A percentile compares a stretch with the other conserved stretches of the same genome.
Evolutionary conservation across 2,329 filamentous ascomycete species (phyloP).

Genomic region (Cordyceps militaris): DNA sequence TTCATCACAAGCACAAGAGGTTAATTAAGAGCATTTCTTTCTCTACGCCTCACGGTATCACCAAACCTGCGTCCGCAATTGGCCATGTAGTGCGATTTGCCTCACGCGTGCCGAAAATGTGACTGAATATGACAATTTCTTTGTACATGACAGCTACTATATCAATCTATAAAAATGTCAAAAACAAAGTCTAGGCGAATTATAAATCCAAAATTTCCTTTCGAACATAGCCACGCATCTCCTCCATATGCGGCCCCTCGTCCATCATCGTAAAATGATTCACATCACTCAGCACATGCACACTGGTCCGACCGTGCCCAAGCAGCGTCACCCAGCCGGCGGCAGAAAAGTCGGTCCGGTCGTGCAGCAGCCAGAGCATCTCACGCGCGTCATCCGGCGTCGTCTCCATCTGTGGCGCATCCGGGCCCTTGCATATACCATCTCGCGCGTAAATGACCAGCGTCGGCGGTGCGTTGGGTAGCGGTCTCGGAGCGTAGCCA

Average conservation of each 20-base stretch:
- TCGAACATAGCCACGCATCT: neutral
- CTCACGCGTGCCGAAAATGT: neutral
- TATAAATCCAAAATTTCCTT: neutral
- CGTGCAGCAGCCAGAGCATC: conserved; percentile 57
- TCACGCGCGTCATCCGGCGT: neutral
- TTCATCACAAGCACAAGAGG: too few species aligned
- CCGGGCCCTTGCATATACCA: conserved; percentile 41
- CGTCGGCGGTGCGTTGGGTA: conserved; percentile 55
- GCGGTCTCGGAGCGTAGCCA: conserved; percentile 52
- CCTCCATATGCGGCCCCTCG: conserved; percentile 27
- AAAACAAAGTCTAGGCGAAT: neutral
- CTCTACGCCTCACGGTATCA: too few species aligned
- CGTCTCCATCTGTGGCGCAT: conserved; percentile 52
- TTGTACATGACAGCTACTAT: too few species aligned
- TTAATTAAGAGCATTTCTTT: too few species aligned
- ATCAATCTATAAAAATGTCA: neutral
- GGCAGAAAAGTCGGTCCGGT: conserved; percentile 57
- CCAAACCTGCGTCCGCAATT: too few species aligned
- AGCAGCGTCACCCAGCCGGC: conserved; percentile 20
- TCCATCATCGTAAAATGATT: conserved; percentile 77
- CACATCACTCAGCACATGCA: conserved; percentile 54
- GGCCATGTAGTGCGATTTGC: too few species aligned
- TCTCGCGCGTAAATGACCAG: conserved; percentile 66
- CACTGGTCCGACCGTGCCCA: conserved; percentile 37
- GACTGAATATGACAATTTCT: neutral